These are phyloP conservation scores for Talaromyces amestolkiae DNA, from an alignment of 2,329 filamentous ascomycete genomes.

Conservation along the genomic window DNA sequence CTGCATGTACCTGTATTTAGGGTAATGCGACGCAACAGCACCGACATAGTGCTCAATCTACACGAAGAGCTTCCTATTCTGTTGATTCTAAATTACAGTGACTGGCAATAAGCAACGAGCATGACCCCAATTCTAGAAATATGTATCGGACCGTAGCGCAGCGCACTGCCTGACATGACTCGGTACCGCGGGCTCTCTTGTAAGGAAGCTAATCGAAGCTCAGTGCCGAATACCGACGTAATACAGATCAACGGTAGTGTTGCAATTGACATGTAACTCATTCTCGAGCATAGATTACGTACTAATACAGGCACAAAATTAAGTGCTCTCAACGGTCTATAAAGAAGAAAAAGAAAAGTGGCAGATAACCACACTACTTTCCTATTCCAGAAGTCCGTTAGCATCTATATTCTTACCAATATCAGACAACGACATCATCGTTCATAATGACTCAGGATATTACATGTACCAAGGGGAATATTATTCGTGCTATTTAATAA, in stretches of 20 bases:
- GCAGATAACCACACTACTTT: neutral
- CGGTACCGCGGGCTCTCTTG: neutral
- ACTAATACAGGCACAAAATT: neutral
- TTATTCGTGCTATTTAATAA: neutral
- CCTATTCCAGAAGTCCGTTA: neutral
- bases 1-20: neutral
- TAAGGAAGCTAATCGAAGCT: too few relatives aligned
- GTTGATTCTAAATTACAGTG: neutral
- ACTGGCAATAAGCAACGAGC: neutral
- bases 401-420: neutral
- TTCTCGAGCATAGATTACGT: neutral
- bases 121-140: neutral
- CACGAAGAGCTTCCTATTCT: neutral
- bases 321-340: neutral
- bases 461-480: neutral
- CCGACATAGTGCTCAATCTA: neutral
- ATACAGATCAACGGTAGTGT: neutral
- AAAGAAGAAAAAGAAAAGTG: neutral
- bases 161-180: conserved; percentile 1
- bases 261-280: neutral
- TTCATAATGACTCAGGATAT: neutral
- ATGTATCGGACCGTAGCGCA: neutral
- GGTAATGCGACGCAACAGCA: neutral
- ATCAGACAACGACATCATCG: neutral
- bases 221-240: neutral